phyloP scores from a whole-genome alignment of 257 asterid genomes.

The Solanum sitiens region DNA sequence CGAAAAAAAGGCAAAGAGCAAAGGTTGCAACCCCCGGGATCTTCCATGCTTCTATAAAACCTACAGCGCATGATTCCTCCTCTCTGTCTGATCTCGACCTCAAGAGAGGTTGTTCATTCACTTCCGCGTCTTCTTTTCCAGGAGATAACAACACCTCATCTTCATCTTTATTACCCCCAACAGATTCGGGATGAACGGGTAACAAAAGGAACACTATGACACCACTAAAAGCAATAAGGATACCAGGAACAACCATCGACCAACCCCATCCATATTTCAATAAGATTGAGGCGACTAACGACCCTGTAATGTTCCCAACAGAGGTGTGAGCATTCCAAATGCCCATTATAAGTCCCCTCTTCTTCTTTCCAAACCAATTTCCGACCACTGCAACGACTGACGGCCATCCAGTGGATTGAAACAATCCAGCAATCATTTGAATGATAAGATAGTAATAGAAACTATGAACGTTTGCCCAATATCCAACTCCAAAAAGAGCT shows the following conservation, averaged over 20 bases:
- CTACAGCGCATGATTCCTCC: conserved; percentile 40
- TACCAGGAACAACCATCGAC: conserved; percentile 81
- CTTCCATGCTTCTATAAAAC: conserved; percentile 85
- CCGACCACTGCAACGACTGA: conserved; percentile 96
- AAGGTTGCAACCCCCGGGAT: conserved; percentile 91
- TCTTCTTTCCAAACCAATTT: conserved; percentile 92
- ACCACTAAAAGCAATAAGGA: conserved; percentile 49
- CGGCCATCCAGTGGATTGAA: conserved; percentile 98
- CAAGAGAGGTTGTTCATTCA: conserved; percentile 50
- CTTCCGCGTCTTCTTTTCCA: conserved; percentile 42
- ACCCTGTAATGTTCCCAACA: conserved; percentile 82
- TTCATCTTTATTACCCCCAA: conserved; percentile 36
- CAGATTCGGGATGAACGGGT: conserved; percentile 64
- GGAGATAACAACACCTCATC: conserved; percentile 13
- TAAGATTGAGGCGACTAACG: conserved; percentile 64
- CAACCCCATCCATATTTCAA: conserved; percentile 95
- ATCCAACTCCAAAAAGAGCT: conserved; percentile 77
- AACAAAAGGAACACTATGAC: conserved; percentile 48
- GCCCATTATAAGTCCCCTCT: conserved; percentile 98
- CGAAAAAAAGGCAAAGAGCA: conserved; percentile 85
- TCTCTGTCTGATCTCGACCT: conserved; percentile 9
- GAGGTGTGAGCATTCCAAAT: conserved; percentile 98
- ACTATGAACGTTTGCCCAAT: conserved; percentile 60
- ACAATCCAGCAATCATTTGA: conserved; percentile 90
- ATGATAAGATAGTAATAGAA: conserved; percentile 62